Percentiles rank a stretch among this genome's conserved stretches.
Conservation (phyloP, 2,329 filamentous ascomycete genomes). For the Ceratocystis destructans region DNA sequence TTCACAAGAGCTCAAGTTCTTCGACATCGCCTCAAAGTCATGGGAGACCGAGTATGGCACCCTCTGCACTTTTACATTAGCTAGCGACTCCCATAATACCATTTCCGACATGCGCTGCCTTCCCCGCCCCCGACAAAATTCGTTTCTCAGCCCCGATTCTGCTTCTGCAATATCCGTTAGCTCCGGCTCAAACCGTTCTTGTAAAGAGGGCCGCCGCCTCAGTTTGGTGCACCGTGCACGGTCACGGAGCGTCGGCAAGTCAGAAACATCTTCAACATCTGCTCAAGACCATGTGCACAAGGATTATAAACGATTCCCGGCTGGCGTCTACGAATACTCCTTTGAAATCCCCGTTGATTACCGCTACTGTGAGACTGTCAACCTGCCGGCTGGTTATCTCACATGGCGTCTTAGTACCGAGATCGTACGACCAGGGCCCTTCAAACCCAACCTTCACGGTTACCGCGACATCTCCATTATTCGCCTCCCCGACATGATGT, state of each 20-base stretch:
- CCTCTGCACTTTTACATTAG: slow-evolving; percentile 40
- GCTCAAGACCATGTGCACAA: slow-evolving; percentile 33
- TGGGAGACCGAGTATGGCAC: slow-evolving; percentile 51
- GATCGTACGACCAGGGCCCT: slow-evolving; percentile 75
- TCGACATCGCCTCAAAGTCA: slow-evolving; percentile 57
- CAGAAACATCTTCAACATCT: background rate
- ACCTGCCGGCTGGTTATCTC: slow-evolving; percentile 72
- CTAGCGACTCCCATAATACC: background rate
- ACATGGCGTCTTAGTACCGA: slow-evolving; percentile 78
- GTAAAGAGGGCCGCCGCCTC: slow-evolving; percentile 4
- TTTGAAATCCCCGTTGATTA: slow-evolving; percentile 87
- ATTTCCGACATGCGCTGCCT: background rate
- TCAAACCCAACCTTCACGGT: slow-evolving; percentile 76
- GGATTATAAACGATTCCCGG: slow-evolving; percentile 74
- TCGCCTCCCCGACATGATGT: slow-evolving; percentile 73
- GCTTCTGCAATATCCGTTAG: slow-evolving; percentile 3
- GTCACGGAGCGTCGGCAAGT: slow-evolving; percentile 69
- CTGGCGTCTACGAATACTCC: slow-evolving; percentile 52
- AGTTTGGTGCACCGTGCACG: slow-evolving; percentile 43
- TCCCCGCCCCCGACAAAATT: background rate
- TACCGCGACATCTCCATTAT: slow-evolving; percentile 71
- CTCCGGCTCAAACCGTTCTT: background rate
- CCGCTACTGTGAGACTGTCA: slow-evolving; percentile 75
- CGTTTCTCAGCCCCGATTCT: slow-evolving; percentile 7
- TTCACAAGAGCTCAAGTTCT: slow-evolving; percentile 82